phyloP scores from a whole-genome alignment of 2,329 filamentous ascomycete genomes.

The Waltergamsia citrina region DNA sequence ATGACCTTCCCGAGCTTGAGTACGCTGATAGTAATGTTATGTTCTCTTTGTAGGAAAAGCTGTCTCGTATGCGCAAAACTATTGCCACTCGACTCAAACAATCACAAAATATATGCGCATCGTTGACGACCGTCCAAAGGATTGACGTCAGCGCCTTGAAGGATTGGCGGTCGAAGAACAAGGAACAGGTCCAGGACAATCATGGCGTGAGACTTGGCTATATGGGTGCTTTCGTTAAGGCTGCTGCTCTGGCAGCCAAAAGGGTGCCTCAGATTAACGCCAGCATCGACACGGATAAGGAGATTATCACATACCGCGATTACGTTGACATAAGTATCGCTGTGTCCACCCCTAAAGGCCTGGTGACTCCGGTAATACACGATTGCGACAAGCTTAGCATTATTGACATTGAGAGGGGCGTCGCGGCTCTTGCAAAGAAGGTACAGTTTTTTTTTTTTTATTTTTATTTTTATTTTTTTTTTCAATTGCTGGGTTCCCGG shows the following conservation, averaged over 20 bases:
- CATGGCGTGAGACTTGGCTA: conserved; percentile 45
- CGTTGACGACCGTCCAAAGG: conserved; percentile 50
- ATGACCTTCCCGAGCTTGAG: background rate
- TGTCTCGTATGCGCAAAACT: conserved; percentile 65
- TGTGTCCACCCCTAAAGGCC: conserved; percentile 59
- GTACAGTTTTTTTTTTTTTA: conserved; percentile 32
- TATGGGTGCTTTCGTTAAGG: conserved; percentile 70
- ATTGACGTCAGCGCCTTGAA: conserved; percentile 54
- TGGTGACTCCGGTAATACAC: conserved; percentile 69
- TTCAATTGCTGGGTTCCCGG: too few relatives aligned
- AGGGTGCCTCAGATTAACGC: conserved; percentile 66
- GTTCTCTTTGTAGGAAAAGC: conserved; percentile 14
- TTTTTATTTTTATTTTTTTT: background rate
- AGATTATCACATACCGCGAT: conserved; percentile 48
- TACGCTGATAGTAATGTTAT: background rate
- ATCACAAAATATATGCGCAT: conserved; percentile 59
- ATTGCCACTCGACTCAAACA: conserved; percentile 60
- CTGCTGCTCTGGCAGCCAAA: conserved; percentile 53
- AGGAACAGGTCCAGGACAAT: conserved; percentile 26
- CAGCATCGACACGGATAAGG: conserved; percentile 43
- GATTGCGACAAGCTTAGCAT: conserved; percentile 42
- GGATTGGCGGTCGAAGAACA: conserved; percentile 55
- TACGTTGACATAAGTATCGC: conserved; percentile 67
- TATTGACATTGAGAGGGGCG: conserved; percentile 37
- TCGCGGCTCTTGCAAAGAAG: conserved; percentile 53